These are phyloP conservation scores for Termitomyces heimii DNA, from an alignment of 768 basidiomycete genomes.

Conservation along the genomic window DNA sequence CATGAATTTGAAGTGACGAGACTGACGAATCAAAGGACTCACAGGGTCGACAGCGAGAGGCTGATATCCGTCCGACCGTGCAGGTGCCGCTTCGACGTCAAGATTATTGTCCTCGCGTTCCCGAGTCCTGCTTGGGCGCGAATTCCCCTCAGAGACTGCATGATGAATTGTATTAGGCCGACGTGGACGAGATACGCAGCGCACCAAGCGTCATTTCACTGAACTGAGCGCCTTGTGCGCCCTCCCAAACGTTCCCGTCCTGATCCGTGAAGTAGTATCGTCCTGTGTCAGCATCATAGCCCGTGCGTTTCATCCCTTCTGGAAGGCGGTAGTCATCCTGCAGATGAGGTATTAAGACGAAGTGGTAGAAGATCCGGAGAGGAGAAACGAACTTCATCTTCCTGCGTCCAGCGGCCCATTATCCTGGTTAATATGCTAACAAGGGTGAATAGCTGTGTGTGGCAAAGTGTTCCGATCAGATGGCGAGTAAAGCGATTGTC, in stretches of 20 bases:
- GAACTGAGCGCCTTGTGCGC: slow-evolving; percentile 57
- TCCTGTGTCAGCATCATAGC: slow-evolving; percentile 69
- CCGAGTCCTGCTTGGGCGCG: slow-evolving; percentile 12
- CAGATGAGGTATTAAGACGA: slow-evolving; percentile 2
- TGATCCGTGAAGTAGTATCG: slow-evolving; percentile 59
- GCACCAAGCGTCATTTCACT: slow-evolving; percentile 39
- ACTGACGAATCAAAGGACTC: slow-evolving; percentile 13
- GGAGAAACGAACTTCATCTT: slow-evolving; percentile 32
- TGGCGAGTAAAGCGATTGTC: background rate
- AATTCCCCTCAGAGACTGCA: slow-evolving; percentile 13
- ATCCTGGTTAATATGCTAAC: background rate
- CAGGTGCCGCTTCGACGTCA: slow-evolving; percentile 53
- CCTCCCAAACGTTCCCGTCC: slow-evolving; percentile 50
- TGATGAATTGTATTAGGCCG: background rate
- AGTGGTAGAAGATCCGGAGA: background rate
- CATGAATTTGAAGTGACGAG: background rate
- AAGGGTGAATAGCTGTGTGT: background rate
- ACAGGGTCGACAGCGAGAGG: slow-evolving; percentile 49
- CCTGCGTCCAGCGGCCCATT: slow-evolving; percentile 39
- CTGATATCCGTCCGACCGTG: slow-evolving; percentile 50
- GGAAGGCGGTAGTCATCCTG: slow-evolving; percentile 50
- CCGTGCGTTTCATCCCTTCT: slow-evolving; percentile 59
- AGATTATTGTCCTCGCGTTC: slow-evolving; percentile 36
- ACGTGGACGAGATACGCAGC: background rate
- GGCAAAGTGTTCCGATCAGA: background rate